Conservation (phyloP, 768 basidiomycete genomes). For the Panaeolus papilionaceus region DNA sequence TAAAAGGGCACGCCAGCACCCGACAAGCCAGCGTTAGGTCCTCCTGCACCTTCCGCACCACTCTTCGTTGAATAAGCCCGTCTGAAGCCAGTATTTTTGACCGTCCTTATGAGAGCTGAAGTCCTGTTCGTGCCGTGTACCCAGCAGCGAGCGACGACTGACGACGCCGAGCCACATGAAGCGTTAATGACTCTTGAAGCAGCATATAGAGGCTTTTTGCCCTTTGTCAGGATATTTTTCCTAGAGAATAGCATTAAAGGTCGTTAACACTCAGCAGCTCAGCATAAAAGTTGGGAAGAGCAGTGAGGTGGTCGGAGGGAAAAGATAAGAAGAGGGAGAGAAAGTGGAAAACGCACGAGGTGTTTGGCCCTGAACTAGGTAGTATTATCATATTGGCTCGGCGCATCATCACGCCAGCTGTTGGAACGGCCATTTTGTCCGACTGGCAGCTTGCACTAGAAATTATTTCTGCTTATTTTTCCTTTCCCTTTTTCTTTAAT, state of each 20-base stretch:
- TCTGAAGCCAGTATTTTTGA: constrained; percentile 44
- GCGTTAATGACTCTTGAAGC: constrained; percentile 61
- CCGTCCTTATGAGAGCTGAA: constrained; percentile 51
- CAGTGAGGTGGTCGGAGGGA: constrained; percentile 19
- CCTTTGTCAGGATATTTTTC: constrained; percentile 55
- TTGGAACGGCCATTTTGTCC: constrained; percentile 18
- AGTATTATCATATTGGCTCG: constrained; percentile 20
- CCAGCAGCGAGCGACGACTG: constrained; percentile 57
- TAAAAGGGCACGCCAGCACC: constrained; percentile 22
- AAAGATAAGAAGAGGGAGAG: constrained; percentile 15
- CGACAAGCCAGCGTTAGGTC: constrained; percentile 12
- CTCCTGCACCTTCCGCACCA: constrained; percentile 33
- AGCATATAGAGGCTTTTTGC: constrained; percentile 61
- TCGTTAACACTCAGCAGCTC: constrained; percentile 23
- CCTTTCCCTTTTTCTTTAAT: neutral
- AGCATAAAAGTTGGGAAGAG: constrained; percentile 25
- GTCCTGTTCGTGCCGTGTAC: constrained; percentile 60
- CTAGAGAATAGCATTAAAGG: constrained; percentile 55
- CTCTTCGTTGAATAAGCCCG: constrained; percentile 47
- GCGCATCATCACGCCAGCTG: constrained; percentile 27
- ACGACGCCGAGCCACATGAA: constrained; percentile 52
- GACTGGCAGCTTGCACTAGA: constrained; percentile 8
- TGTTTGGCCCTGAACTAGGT: constrained; percentile 24
- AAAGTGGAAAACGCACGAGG: constrained; percentile 31
- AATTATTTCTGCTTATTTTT: neutral